Conservation (phyloP, 345 rosid genomes). For the Bruguiera gymnorhiza region DNA sequence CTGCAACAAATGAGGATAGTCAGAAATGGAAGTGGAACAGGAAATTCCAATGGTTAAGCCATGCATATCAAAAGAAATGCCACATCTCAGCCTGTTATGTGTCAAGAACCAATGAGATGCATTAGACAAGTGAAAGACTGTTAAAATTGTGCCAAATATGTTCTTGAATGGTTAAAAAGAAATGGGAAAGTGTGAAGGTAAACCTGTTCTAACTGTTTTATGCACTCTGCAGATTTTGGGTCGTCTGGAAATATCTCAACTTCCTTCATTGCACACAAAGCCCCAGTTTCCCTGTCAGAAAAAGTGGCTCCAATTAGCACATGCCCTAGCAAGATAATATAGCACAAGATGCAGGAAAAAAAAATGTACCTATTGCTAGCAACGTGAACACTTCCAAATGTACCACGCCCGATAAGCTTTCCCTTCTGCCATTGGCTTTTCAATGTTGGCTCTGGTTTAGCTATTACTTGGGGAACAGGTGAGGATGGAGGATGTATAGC, state of each 20-base stretch:
- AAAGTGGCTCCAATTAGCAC: constrained; percentile 19
- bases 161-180: not conserved
- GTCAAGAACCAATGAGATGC: not conserved
- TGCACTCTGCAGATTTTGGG: constrained; percentile 78
- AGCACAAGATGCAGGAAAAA: constrained; percentile 12
- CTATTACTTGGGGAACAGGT: constrained; percentile 34
- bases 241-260: constrained; percentile 89
- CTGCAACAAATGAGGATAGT: constrained; percentile 38
- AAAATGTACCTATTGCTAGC: constrained; percentile 70
- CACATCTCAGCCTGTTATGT: too few relatives aligned
- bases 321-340: constrained; percentile 8
- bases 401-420: constrained; percentile 97
- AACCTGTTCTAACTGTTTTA: constrained; percentile 90
- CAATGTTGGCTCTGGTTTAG: constrained; percentile 46
- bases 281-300: constrained; percentile 78
- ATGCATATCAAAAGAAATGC: not conserved
- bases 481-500: constrained; percentile 39
- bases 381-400: constrained; percentile 93
- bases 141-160: not conserved
- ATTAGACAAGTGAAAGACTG: not conserved
- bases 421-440: constrained; percentile 86
- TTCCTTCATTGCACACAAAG: constrained; percentile 97
- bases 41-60: not conserved
- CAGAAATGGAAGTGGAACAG: constrained; percentile 3
- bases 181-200: constrained; percentile 10